A percentile compares a stretch with the other conserved stretches of the same genome.
Conservation (phyloP, 257 asterid genomes). For the Penstemon davidsonii region DNA sequence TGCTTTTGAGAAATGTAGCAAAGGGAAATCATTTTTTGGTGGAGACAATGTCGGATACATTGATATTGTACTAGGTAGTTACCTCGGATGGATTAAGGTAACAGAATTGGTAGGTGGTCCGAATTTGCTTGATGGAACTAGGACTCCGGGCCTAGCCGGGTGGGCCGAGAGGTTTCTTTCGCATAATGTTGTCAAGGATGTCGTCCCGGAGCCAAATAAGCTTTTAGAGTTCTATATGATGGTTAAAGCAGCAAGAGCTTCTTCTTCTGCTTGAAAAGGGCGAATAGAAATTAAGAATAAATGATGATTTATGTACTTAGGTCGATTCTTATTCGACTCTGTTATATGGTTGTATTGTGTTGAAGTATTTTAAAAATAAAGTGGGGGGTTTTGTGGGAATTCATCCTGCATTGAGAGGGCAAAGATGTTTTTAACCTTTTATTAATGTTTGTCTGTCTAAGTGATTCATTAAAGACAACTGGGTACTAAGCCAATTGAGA, state of each 20-base stretch:
- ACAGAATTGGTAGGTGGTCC: slow-evolving; percentile 29
- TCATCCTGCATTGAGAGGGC: too few species aligned
- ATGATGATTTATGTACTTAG: too few species aligned
- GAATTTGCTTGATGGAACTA: slow-evolving; percentile 44
- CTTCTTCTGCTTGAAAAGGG: too few species aligned
- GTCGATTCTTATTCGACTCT: too few species aligned
- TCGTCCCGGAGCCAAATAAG: slow-evolving; percentile 50
- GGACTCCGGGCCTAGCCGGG: slow-evolving; percentile 44
- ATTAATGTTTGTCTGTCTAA: too few species aligned
- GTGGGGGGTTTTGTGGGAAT: too few species aligned
- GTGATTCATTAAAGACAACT: too few species aligned
- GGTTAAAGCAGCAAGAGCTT: neutral
- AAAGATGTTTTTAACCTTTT: too few species aligned
- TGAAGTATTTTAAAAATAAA: too few species aligned
- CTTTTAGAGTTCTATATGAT: slow-evolving; percentile 41
- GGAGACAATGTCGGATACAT: slow-evolving; percentile 57
- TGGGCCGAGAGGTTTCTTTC: slow-evolving; percentile 52
- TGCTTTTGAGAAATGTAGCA: slow-evolving; percentile 51
- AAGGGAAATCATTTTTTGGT: slow-evolving; percentile 52
- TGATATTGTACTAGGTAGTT: slow-evolving; percentile 62
- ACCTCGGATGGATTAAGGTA: slow-evolving; percentile 50
- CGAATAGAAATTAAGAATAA: too few species aligned
- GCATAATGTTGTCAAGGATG: slow-evolving; percentile 44
- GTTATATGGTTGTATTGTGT: too few species aligned
- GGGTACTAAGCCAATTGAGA: too few species aligned